Evolutionary conservation across 2,329 filamentous ascomycete species (phyloP).

Genomic region (Paraphaeosphaeria sporulosa): DNA sequence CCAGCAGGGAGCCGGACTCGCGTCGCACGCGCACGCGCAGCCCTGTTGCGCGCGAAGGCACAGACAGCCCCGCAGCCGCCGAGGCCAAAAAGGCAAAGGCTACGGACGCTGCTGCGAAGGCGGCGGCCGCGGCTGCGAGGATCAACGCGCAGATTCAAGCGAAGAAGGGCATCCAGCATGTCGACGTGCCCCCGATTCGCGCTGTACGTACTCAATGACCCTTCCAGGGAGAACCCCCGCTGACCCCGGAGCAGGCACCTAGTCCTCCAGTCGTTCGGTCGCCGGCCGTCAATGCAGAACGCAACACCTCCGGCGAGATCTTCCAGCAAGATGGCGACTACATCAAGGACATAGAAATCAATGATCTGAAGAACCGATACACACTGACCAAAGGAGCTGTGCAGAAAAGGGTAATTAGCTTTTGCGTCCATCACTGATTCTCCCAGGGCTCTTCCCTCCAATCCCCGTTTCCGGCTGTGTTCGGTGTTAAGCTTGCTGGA

Average conservation of each 20-base stretch:
- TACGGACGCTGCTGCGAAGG: slow-evolving; percentile 76
- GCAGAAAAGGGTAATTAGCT: slow-evolving; percentile 99
- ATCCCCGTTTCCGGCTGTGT: slow-evolving; percentile 25
- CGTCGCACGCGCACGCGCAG: slow-evolving; percentile 78
- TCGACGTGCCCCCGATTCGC: slow-evolving; percentile 83
- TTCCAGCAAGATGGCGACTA: slow-evolving; percentile 97
- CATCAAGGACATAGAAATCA: slow-evolving; percentile 99
- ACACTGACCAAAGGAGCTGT: slow-evolving; percentile 95
- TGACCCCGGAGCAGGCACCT: slow-evolving; percentile 46
- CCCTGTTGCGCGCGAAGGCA: slow-evolving; percentile 66
- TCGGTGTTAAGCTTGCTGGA: slow-evolving; percentile 38
- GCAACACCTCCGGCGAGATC: slow-evolving; percentile 74
- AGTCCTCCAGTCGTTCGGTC: slow-evolving; percentile 64
- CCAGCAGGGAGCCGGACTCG: slow-evolving; percentile 68
- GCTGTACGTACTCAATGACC: slow-evolving; percentile 55
- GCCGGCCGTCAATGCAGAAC: slow-evolving; percentile 56
- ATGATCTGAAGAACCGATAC: slow-evolving; percentile 95
- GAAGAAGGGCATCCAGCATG: slow-evolving; percentile 88
- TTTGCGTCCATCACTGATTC: slow-evolving; percentile 74
- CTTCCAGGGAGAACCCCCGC: slow-evolving; percentile 2
- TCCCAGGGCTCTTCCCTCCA: slow-evolving; percentile 54
- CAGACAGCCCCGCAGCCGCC: slow-evolving; percentile 55
- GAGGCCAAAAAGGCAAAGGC: slow-evolving; percentile 60
- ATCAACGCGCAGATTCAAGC: slow-evolving; percentile 58
- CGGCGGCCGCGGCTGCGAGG: slow-evolving; percentile 75